Base-by-base conservation (phyloP, 768 basidiomycete genomes). In the Porphyrellus cyaneotinctus region DNA sequence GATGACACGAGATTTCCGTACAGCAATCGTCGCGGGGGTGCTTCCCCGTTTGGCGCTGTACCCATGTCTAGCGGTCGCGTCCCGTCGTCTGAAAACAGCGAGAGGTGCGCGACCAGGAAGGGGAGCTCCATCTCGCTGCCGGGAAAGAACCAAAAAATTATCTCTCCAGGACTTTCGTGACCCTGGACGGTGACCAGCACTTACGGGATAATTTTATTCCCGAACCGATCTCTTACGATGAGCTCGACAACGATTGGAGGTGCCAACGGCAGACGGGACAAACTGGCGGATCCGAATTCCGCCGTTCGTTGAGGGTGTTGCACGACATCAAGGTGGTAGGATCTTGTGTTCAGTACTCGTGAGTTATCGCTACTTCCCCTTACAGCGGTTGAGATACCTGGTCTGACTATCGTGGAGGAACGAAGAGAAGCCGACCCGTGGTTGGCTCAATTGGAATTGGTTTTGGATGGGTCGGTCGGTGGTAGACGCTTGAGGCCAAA, bases 1-100 rank as follows among this genome's bases (percentile, higher is more conserved):
- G 88, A 85, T 15, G 92, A 84, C 24, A 95, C 90, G 26, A 95
- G 74, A 56, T 86, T 90, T 43, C 93, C 93, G 65, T 94, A 91
- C 26, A 95, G 75, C 57, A 89, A 73, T 35, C 84, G 78, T 46
- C 80, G 78, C 24, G 81, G 67, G 46, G 75, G 65, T 52, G 73
- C 69, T 52, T 75, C 72, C 58, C 64, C 63, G 28, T 56, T 64
- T 18, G 80, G 78, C 7, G 78, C 75, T 22, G 81, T 76, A n/a
- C 80, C 81, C 71, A 82, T 78, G 59, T 91, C 85, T 66, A 90
- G 65, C 18, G 81, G 67, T 23, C 75, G 77, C 43, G 70, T 61
- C 15, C 89, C 91, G 55, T 91, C 86, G 22, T 76, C 84, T 26
- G 82, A 81, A 64, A 80, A 84, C 30, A 95, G 70, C 4, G 89